Evolutionary conservation across 2,329 filamentous ascomycete species (phyloP), one percentile per base, ranked within the genome.

Genomic region (Fusarium penzigii): DNA sequence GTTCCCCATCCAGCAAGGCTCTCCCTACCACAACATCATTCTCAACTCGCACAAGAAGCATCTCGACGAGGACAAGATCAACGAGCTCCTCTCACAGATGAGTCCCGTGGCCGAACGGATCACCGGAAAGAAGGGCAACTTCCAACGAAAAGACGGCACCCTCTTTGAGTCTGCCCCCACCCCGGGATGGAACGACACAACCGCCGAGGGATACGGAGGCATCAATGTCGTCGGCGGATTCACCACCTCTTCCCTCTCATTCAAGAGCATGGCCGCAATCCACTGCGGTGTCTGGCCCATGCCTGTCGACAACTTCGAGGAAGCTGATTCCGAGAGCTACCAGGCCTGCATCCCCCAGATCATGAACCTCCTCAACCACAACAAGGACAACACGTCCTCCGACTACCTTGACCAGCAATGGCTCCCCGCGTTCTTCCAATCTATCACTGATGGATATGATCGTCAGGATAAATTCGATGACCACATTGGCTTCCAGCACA

Each of bases 261-360:
- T 75, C 36, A 78, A 78, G 59, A 76, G 73, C 50, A 51, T 77
- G 10, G 66, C 68, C 1, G 74, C 72, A 17, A 75, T 71, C 17
- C 63, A 77, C 39, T 78, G 75, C 44, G 75, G 75, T n/a, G 61
- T 75, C 34, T 70, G 66, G 2, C 74, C 75, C 1, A 64, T 78
- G 52, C 66, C 75, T 5, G 70, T 70, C 7, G 74, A 78, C 51
- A 74, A 74, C 56, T 77, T 77, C 39, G 65, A 67, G 42, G 75
- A 78, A 52, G 74, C 70, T 45, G 57, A 69, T 12, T 65, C 73
- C 29, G 68, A 75, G 46, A 66, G 74, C 43, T 77, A 77, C 53
- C 73, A 77, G 50, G 76, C 75, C 2, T 78, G 75, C 25, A 52
- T 78, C 42, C 70, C 76, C 1, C 76, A 73, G 45, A 61, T 72